Evolutionary conservation across 768 basidiomycete genomes (phyloP), one percentile per base, ranked within the genome.

Genomic region (Jaapia argillacea): DNA sequence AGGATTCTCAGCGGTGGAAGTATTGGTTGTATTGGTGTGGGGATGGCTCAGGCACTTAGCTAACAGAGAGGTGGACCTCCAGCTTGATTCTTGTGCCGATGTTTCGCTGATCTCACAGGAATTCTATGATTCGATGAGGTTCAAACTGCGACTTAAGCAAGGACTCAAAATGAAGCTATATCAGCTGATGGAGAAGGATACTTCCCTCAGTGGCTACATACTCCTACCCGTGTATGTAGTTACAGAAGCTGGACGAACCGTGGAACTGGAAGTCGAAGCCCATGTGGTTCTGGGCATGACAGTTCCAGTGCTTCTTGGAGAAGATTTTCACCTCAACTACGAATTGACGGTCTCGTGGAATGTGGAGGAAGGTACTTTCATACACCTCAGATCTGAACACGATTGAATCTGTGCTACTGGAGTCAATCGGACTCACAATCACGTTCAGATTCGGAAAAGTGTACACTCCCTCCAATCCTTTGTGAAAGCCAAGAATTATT

Each of bases 271-370:
- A 4, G 44, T 47, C 1, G 58, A 60, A 40, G 51, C 53, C 2
- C 57, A 57, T 25, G 58, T 60, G 1, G 54, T 59, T 0, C 43
- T 47, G 3, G 46, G 45, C 3, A 61, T 61, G 60, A 43, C 46
- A 0, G 57, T 58, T 0, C 58, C 59, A 5, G 16, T 61, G 0
- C 48, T 61, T 1, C 48, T 61, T 1, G 59, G 59, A 1, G 59
- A 60, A 39, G 60, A 61, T 35, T 61, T 57, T 47, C 55, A 57
- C 10, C 7, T 36, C 1, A 31, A 36, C 1, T 59, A 60, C 43
- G 57, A 55, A 25, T n/a, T 61, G 3, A 44, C 40, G 1, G 47
- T 58, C 3, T 24, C 22, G 0, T 44, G 56, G 0, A 41, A 26
- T 1, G 21, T 49, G 4, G 44, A 44, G 3, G 50, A 48, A 0